A percentile compares a stretch with the other conserved stretches of the same genome.
phyloP scores from a whole-genome alignment of 495 filamentous ascomycete species.

The Cercophora samala region DNA sequence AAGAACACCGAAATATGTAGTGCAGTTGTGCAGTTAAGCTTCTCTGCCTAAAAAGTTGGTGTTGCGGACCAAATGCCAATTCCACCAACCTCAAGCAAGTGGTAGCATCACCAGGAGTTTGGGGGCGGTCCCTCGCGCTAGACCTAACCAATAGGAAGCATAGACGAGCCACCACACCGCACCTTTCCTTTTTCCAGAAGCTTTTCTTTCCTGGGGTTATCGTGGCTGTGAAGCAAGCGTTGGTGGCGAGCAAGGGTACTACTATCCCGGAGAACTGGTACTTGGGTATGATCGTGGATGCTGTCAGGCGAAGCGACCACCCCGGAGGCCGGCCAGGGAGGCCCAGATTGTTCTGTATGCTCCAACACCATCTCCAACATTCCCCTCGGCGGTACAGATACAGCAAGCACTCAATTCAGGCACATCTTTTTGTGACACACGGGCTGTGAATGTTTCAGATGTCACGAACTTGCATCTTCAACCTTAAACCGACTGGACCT shows the following conservation, averaged over 20 bases:
- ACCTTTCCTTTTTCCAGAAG: background rate
- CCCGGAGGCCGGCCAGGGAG: background rate
- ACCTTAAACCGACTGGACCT: no score
- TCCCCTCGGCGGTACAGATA: background rate
- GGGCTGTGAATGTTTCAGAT: no score
- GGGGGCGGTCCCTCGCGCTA: background rate
- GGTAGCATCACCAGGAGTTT: background rate
- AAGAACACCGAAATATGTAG: no score
- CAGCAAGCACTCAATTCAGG: background rate
- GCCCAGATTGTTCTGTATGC: background rate
- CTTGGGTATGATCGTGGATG: background rate
- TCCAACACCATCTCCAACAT: background rate
- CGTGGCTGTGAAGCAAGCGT: background rate
- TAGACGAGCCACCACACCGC: background rate
- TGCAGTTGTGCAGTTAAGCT: no score
- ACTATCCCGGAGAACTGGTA: background rate
- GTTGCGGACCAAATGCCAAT: background rate
- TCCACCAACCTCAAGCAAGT: no score
- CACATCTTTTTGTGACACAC: background rate
- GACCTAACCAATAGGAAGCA: background rate
- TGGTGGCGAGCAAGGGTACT: background rate
- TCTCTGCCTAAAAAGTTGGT: background rate
- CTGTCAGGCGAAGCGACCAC: background rate
- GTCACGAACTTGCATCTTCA: no score
- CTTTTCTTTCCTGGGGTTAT: background rate